Evolutionary conservation across 2,329 filamentous ascomycete species (phyloP), one percentile per base, ranked within the genome.

Genomic region (Cytospora piceicola): DNA sequence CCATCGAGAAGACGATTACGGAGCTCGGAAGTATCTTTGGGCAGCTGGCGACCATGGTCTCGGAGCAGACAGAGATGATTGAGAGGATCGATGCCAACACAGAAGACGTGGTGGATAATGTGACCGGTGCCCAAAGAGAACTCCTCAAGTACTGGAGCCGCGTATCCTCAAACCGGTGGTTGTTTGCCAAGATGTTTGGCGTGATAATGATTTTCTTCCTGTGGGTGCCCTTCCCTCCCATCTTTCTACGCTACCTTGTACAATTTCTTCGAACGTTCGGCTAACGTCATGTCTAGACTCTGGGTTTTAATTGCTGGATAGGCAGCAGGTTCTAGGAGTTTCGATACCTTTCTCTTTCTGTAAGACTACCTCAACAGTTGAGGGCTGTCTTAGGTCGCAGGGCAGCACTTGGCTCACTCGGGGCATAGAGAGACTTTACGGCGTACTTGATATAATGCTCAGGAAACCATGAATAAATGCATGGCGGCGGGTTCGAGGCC

Each of bases 41-140:
- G 11, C 94, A 99, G 77, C 81, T 99, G 58, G 94, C 95, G 42
- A 89, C 92, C 71, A 98, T 99, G 95, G 95, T 99, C 34, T 93
- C 91, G 63, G 94, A 99, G 77, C 95, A 99, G 79, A 93, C 92
- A 68, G 95, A 97, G 78, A 96, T 97, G 90, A 96, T 99, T 27
- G 93, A 98, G 78, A 85, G 94, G 58, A 97, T 97, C 74, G 94
- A 98, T 73, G 94, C 94, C 70, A 97, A 98, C 77, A 97, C 94
- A 1, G 95, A 99, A 74, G 94, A 97, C 72, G 93, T 99, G 7
- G 94, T 99, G 63, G 94, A 98, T 74, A 99, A 99, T 72, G 94
- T 99, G n/a, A 88, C 97, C 74, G 95, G 95, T 22, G 95, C 95
- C 7, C 95, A 99, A 76, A 85, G 94, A 69, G 94, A 99, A 78